Evolutionary conservation across 2,329 filamentous ascomycete species (phyloP).

Genomic region (Cylindrodendrum hubeiense): DNA sequence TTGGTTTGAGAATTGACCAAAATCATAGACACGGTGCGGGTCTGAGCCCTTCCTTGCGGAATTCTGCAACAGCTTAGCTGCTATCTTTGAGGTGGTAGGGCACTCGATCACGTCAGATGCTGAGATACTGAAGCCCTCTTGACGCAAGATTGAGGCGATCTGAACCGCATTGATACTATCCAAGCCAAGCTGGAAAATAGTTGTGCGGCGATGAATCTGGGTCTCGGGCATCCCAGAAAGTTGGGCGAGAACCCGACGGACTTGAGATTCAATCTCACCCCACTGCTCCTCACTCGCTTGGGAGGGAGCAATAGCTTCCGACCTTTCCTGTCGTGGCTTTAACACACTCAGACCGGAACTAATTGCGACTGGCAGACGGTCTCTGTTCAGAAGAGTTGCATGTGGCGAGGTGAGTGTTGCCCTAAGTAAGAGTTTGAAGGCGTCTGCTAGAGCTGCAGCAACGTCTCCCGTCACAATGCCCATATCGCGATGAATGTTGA

Average conservation of each 20-base stretch:
- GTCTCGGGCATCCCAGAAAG: constrained; percentile 66
- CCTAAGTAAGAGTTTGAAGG: constrained; percentile 48
- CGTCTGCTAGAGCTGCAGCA: constrained; percentile 44
- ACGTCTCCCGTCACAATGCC: constrained; percentile 49
- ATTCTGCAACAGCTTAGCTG: constrained; percentile 41
- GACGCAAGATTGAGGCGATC: constrained; percentile 76
- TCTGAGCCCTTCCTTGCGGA: constrained; percentile 8
- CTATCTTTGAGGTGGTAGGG: constrained; percentile 59
- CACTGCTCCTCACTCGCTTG: constrained; percentile 53
- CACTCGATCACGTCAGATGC: constrained; percentile 81
- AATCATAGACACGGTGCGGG: constrained; percentile 49
- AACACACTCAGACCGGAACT: constrained; percentile 37
- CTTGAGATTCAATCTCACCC: constrained; percentile 62
- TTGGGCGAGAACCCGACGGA: constrained; percentile 68
- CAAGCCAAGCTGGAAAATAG: constrained; percentile 88
- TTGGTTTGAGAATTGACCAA: constrained; percentile 53
- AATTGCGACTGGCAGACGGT: constrained; percentile 39
- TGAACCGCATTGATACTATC: constrained; percentile 92
- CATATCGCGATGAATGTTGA: constrained; percentile 74
- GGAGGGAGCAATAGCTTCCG: constrained; percentile 14
- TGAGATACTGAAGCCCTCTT: constrained; percentile 67
- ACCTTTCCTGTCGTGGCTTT: constrained; percentile 33
- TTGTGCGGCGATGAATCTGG: constrained; percentile 70
- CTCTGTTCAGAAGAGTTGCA: constrained; percentile 32
- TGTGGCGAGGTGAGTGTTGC: constrained; percentile 45